Evolutionary conservation across 2,329 filamentous ascomycete species (phyloP), one percentile per base, ranked within the genome.

Genomic region (Penicillium corylophilum): DNA sequence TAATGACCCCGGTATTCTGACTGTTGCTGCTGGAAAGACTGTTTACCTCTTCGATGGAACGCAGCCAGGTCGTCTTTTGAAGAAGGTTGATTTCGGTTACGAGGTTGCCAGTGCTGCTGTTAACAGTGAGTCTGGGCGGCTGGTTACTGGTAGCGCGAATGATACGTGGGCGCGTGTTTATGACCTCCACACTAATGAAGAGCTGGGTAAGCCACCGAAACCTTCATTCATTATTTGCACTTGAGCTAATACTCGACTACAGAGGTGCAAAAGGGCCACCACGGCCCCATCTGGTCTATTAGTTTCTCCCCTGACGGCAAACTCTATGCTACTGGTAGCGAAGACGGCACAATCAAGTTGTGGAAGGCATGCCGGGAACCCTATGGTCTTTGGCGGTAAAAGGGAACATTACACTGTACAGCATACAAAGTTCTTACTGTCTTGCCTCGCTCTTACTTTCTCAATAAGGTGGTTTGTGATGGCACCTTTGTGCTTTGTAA

Each of bases 101-200:
- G 91, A 95, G 15, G 88, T 96, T 56, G 92, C 92, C 3, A 95
- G 90, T 64, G 94, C 96, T 6, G 90, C 89, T 0, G 78, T 99
- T 3, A 93, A 97, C 65, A 83, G 89, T 51, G 86, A 86, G 56
- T 85, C 88, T 50, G 83, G 88, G 54, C 90, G 89, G 64, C 85
- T 96, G 64, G 88, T 97, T 10, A 95, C 95, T 16, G 94, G 94
- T 54, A 90, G 92, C 69, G 88, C 89, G 56, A 88, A 87, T 35
- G 93, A 96, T 66, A 97, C 94, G 0, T 99, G 93, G 93, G 93
- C 94, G n/a, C 86, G 90, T 54, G 88, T 97, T 5, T 95, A 95
- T 76, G 85, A 91, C 65, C 93, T 91, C 74, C 90, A 96, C 53
- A 86, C 87, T 44, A 88, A 88, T 62, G 81, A 82, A 59, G 91